These are phyloP conservation scores for Hemileccinum rubropunctum DNA, from an alignment of 768 basidiomycete species.

Conservation along the genomic window DNA sequence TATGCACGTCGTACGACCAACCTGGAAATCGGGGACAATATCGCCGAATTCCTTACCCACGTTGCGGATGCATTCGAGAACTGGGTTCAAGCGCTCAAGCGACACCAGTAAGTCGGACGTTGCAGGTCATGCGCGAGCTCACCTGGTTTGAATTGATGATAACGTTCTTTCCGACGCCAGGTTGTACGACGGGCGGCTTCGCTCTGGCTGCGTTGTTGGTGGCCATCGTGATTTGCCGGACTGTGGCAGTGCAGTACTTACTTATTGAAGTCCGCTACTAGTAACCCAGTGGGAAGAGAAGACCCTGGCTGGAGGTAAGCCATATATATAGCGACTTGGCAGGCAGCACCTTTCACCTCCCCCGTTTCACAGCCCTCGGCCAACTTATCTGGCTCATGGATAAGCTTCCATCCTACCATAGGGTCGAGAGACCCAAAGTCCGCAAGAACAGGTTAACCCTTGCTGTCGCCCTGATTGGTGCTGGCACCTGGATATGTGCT, in stretches of 20 bases:
- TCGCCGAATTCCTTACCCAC: conserved; percentile 94
- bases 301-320: no score
- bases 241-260: conserved; percentile 15
- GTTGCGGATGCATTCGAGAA: conserved; percentile 84
- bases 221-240: conserved; percentile 10
- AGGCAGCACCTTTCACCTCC: not conserved
- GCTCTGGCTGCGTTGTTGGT: conserved; percentile 2
- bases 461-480: conserved; percentile 12
- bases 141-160: conserved; percentile 64
- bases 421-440: conserved; percentile 11
- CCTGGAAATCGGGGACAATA: conserved; percentile 92
- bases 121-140: not conserved
- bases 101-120: not conserved
- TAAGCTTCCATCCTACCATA: conserved; percentile 24
- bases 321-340: not conserved
- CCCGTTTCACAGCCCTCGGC: not conserved
- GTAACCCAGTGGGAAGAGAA: no score
- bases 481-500: conserved; percentile 19
- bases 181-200: conserved; percentile 59
- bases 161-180: conserved; percentile 62
- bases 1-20: conserved; percentile 90
- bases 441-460: conserved; percentile 14
- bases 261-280: no score
- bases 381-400: conserved; percentile 19
- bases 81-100: conserved; percentile 76